Conservation (phyloP, 163 green algal genomes). For the Chlamydomonas reinhardtii region DNA sequence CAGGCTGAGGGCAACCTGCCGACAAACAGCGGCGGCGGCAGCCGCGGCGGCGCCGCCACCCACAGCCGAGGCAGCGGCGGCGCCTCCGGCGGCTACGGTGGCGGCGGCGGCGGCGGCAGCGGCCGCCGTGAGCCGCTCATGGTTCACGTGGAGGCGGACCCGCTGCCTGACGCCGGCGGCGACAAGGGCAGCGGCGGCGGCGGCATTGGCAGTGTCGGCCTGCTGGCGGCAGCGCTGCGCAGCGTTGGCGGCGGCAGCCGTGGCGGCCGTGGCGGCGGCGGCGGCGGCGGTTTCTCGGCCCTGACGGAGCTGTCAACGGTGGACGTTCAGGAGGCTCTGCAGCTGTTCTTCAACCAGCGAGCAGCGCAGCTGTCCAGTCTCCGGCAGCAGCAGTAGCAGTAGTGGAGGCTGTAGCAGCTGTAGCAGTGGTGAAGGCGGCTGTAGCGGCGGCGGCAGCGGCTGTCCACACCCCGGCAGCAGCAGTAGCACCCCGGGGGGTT, state of each 20-base stretch:
- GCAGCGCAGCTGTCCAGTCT: not conserved
- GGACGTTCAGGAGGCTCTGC: conserved; percentile 40
- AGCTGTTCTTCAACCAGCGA: conserved; percentile 22
- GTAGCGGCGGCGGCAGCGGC: too few species aligned
- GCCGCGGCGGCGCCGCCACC: too few species aligned
- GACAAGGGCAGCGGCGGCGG: not conserved
- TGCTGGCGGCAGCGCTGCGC: not conserved
- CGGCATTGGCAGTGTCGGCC: not conserved
- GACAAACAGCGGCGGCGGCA: not conserved
- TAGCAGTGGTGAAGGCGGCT: too few species aligned
- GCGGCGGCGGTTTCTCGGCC: conserved; percentile 14
- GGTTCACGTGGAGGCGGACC: too few species aligned
- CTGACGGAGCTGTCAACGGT: conserved; percentile 30
- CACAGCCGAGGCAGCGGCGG: too few species aligned
- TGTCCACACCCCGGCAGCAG: too few species aligned
- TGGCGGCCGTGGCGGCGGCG: not conserved
- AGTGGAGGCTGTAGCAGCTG: not conserved
- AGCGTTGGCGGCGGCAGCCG: not conserved
- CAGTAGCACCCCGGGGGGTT: too few species aligned
- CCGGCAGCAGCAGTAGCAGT: not conserved
- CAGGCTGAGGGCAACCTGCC: not conserved
- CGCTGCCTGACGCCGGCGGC: too few species aligned
- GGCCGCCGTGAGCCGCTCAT: not conserved
- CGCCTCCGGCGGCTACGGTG: too few species aligned
- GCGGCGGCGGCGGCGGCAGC: too few species aligned